Evolutionary conservation across 169 alveolate species (phyloP).

Genomic region (Amoebophrya sp.): DNA sequence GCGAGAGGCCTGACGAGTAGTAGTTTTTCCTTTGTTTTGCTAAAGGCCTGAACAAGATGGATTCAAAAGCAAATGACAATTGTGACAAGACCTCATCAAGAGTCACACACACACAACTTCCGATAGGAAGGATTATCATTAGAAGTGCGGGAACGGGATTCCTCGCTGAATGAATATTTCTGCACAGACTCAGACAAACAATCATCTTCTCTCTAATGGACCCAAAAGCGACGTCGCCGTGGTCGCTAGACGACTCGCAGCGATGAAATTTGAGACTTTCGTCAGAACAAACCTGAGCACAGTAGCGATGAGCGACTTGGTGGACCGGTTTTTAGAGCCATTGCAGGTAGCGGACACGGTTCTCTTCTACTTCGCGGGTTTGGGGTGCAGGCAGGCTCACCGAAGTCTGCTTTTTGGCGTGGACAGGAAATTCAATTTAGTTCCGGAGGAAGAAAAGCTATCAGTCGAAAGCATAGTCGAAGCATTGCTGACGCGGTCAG

Average conservation of each 20-base stretch:
- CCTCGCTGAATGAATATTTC: no score
- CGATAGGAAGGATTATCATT: no score
- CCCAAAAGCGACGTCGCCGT: background rate
- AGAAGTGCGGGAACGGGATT: no score
- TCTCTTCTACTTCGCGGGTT: background rate
- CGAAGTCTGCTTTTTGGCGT: background rate
- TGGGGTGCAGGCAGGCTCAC: background rate
- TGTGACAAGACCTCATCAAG: no score
- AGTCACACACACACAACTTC: no score
- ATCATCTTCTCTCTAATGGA: no score
- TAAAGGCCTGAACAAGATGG: no score
- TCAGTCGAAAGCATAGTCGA: background rate
- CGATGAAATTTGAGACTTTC: background rate
- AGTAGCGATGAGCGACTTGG: background rate
- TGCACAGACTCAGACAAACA: no score
- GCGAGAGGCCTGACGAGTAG: no score
- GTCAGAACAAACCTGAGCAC: background rate
- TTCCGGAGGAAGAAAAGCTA: background rate
- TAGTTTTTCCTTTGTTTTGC: no score
- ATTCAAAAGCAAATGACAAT: no score
- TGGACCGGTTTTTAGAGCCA: background rate
- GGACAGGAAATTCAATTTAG: background rate
- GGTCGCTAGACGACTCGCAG: background rate
- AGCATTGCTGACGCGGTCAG: background rate
- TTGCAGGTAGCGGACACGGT: background rate